Conservation (phyloP, 192 early-diverging fungal genomes). For the Chytriomyces sp. region DNA sequence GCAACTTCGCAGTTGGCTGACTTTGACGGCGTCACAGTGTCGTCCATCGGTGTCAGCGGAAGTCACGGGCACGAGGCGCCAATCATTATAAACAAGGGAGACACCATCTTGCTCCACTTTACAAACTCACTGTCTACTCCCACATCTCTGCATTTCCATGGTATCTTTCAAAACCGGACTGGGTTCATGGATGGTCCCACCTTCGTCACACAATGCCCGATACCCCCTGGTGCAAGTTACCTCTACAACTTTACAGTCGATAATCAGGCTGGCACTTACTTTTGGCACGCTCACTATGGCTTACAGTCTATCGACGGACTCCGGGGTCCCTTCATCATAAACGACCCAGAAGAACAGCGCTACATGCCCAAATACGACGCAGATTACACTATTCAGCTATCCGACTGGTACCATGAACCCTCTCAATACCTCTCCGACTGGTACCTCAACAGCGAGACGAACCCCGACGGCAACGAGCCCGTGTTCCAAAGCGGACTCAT, state of each 20-base stretch:
- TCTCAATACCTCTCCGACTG: conserved; percentile 46
- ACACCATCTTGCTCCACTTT: conserved; percentile 28
- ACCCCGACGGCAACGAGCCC: conserved; percentile 63
- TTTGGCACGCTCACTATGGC: conserved; percentile 31
- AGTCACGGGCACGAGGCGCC: neutral
- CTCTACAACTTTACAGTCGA: conserved; percentile 68
- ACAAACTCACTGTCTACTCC: conserved; percentile 39
- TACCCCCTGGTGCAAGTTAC: conserved; percentile 65
- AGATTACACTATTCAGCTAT: conserved; percentile 64
- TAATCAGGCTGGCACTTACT: conserved; percentile 11
- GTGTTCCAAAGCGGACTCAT: conserved; percentile 66
- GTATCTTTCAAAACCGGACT: conserved; percentile 72
- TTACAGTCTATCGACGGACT: conserved; percentile 78
- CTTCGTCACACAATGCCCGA: conserved; percentile 76
- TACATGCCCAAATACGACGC: conserved; percentile 73
- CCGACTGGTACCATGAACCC: conserved; percentile 71
- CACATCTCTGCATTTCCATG: conserved; percentile 75
- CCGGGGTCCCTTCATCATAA: conserved; percentile 69
- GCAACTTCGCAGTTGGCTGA: neutral
- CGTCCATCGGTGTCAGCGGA: conserved; percentile 18
- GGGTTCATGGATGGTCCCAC: conserved; percentile 71
- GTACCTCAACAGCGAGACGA: conserved; percentile 58
- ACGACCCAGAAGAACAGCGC: conserved; percentile 56
- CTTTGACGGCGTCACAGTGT: conserved; percentile 25
- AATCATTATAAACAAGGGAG: conserved; percentile 22